These are phyloP conservation scores for Kwoniella shandongensis DNA, from an alignment of 768 basidiomycete genomes.

Conservation along the genomic window DNA sequence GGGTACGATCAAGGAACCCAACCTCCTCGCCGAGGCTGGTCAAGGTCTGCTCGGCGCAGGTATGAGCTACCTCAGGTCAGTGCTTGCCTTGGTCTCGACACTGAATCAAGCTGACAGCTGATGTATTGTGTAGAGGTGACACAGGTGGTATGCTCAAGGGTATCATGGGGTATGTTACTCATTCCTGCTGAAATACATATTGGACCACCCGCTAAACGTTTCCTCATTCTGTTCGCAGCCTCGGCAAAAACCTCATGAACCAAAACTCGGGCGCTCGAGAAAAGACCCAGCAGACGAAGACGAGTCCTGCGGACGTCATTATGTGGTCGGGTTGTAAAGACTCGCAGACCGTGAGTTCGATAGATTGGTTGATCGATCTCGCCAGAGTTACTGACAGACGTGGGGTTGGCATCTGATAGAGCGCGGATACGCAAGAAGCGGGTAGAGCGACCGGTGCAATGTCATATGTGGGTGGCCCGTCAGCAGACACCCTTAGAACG, in stretches of 20 bases:
- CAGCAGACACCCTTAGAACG: no score
- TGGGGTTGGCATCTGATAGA: conserved; percentile 19
- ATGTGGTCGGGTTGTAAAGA: conserved; percentile 58
- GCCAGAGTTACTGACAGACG: no score
- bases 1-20: conserved; percentile 92
- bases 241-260: conserved; percentile 75
- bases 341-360: conserved; percentile 49
- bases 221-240: conserved; percentile 10
- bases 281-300: conserved; percentile 62
- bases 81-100: background rate
- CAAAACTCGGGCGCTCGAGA: conserved; percentile 64
- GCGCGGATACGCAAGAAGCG: conserved; percentile 57
- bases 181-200: background rate
- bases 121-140: conserved; percentile 65
- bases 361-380: conserved; percentile 4
- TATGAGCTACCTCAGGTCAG: conserved; percentile 61
- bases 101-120: conserved; percentile 1
- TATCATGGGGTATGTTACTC: conserved; percentile 59
- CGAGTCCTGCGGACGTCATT: conserved; percentile 76
- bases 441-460: conserved; percentile 59
- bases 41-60: conserved; percentile 79
- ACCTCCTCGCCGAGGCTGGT: conserved; percentile 80
- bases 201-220: background rate
- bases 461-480: conserved; percentile 53
- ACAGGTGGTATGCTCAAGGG: conserved; percentile 73